These are phyloP conservation scores for Puccinia brachypodii DNA, from an alignment of 1,284 basidiomycete species.

Conservation along the genomic window DNA sequence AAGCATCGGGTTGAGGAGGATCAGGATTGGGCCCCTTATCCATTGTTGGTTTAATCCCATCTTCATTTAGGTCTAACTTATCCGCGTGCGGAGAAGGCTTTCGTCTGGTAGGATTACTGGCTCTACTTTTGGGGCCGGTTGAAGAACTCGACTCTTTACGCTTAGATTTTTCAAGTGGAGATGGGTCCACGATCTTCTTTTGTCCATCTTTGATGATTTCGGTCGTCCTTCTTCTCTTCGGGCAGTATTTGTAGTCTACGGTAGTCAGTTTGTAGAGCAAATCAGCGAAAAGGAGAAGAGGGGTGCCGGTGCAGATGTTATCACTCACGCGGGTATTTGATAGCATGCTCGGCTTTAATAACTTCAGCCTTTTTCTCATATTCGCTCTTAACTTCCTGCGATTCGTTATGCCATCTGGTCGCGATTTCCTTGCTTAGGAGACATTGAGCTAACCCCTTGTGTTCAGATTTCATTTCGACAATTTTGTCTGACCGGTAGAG, in stretches of 20 bases:
- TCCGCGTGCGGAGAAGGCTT: background rate
- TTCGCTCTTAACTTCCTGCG: conserved; percentile 21
- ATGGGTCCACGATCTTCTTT: background rate
- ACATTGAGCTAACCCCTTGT: conserved; percentile 40
- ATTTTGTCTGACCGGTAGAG: conserved; percentile 47
- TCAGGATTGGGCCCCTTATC: background rate
- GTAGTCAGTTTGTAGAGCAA: background rate
- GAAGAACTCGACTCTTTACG: conserved; percentile 16
- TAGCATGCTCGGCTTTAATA: conserved; percentile 40
- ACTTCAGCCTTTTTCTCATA: conserved; percentile 46
- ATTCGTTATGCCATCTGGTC: conserved; percentile 37
- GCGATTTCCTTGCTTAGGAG: conserved; percentile 48
- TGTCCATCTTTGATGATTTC: background rate
- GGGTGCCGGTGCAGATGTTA: background rate
- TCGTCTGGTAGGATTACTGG: background rate
- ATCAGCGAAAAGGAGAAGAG: background rate
- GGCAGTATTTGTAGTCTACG: conserved; percentile 34
- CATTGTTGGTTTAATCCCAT: background rate
- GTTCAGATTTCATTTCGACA: conserved; percentile 20
- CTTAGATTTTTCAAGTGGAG: background rate
- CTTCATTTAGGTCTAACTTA: background rate
- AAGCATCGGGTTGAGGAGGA: background rate
- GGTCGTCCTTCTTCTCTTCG: conserved; percentile 16
- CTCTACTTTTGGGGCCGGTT: background rate
- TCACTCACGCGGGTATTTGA: conserved; percentile 44